Conservation (phyloP, 2,329 filamentous ascomycete genomes). For the Colletotrichum sojae region DNA sequence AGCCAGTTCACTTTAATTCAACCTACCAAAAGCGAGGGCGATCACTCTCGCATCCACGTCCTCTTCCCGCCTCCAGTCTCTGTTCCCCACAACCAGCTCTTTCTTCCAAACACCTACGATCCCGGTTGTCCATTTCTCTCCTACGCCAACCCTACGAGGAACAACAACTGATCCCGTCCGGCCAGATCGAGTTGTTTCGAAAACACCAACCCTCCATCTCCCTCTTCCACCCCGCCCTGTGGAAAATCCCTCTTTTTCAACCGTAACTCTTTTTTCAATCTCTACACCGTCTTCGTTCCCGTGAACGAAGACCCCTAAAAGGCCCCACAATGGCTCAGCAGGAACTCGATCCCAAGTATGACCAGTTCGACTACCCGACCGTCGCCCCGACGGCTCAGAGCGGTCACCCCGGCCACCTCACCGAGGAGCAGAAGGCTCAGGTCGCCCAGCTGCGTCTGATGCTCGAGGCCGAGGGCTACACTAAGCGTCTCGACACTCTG, state of each 20-base stretch:
- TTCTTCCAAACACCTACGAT: conserved; percentile 32
- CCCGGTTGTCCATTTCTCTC: conserved; percentile 14
- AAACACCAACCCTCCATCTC: conserved; percentile 4
- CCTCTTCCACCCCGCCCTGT: conserved; percentile 18
- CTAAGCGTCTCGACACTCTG: conserved; percentile 89
- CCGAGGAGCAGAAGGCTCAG: conserved; percentile 88
- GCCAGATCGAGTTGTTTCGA: conserved; percentile 9
- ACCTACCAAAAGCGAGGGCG: conserved; percentile 33
- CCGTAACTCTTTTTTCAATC: neutral
- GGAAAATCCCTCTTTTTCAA: conserved; percentile 27
- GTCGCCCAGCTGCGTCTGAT: conserved; percentile 86
- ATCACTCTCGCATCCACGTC: conserved; percentile 18
- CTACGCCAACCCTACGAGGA: conserved; percentile 2
- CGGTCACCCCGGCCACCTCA: conserved; percentile 92
- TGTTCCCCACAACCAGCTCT: conserved; percentile 38
- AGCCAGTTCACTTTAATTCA: conserved; percentile 38
- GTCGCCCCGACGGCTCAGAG: conserved; percentile 77
- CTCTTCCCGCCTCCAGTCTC: conserved; percentile 4
- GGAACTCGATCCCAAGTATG: conserved; percentile 88
- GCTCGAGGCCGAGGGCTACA: conserved; percentile 88
- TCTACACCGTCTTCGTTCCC: conserved; percentile 33
- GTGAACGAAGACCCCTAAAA: conserved; percentile 30
- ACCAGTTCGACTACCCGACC: conserved; percentile 94
- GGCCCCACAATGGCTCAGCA: conserved; percentile 39
- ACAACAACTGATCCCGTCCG: conserved; percentile 19